Base-by-base conservation (phyloP, 1,139 yeast genomes). In the Kodamaea derodonti region DNA sequence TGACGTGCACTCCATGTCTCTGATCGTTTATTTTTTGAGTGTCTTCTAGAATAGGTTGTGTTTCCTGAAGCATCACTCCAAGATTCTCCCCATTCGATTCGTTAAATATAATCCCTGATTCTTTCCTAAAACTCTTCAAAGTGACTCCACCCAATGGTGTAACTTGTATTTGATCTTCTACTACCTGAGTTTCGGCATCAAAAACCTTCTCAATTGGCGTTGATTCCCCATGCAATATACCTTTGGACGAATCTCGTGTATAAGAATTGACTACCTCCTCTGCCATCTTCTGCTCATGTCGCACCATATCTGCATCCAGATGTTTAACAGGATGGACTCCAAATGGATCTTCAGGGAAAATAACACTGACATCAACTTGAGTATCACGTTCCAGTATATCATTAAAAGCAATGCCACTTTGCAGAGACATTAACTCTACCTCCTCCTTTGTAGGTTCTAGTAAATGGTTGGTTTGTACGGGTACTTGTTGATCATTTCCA, bases 401-500 rank as follows among this genome's bases (percentile, higher is more conserved):
- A 7, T 7, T 18, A 9, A 18, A 18, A 9, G 9, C 9, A n/a
- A n/a, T n/a, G n/a, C n/a, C n/a, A n/a, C n/a, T n/a, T n/a, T n/a
- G n/a, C n/a, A n/a, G n/a, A n/a, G n/a, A n/a, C n/a, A n/a, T n/a
- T 9, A 9, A 18, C 22, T 18, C 22, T 7, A 9, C 9, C 6
- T 18, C 22, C 22, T 18, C 22, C n/a, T n/a, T n/a, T n/a, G n/a
- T n/a, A n/a, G n/a, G n/a, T n/a, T n/a, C n/a, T n/a, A n/a, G n/a
- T n/a, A n/a, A n/a, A 18, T 18, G 22, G 9, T 18, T 18, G 9
- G 9, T 18, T 18, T 18, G 9, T 7, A 6, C 22, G 9, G 22
- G 17, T 4, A 6, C 28, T 13, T 25, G 28, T 12, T 31, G 18
- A 20, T 51, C 56, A 32, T 44, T 42, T 1, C 54, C 60, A 41